A percentile compares a stretch with the other conserved stretches of the same genome.
Conservation (phyloP, 768 basidiomycete genomes). For the Tulasnella sp. region DNA sequence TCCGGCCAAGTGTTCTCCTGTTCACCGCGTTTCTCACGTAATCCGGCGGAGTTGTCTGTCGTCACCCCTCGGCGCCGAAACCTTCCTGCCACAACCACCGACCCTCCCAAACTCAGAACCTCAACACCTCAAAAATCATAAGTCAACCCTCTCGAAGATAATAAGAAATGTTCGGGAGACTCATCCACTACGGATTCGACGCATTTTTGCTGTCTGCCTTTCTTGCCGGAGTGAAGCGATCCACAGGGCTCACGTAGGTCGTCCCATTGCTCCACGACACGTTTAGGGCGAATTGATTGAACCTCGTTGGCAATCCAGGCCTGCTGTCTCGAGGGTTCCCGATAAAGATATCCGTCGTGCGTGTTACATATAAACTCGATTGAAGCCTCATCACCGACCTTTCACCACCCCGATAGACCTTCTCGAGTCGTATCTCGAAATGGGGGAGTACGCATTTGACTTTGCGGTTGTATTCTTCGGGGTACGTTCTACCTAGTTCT, state of each 20-base stretch:
- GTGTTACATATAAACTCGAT: slow-evolving; percentile 24
- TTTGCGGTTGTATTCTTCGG: slow-evolving; percentile 76
- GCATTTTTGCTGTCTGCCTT: slow-evolving; percentile 69
- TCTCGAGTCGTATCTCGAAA: slow-evolving; percentile 65
- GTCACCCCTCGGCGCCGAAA: not conserved
- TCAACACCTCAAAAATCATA: not conserved
- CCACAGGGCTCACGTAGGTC: slow-evolving; percentile 76
- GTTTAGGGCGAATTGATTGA: not conserved
- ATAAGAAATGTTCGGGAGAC: slow-evolving; percentile 46
- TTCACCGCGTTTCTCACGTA: not conserved
- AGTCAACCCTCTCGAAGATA: not conserved
- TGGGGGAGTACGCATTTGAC: slow-evolving; percentile 78
- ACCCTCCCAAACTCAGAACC: not conserved
- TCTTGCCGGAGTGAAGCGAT: slow-evolving; percentile 72
- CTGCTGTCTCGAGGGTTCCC: slow-evolving; percentile 59
- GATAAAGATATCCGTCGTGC: slow-evolving; percentile 84
- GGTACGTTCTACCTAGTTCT: slow-evolving; percentile 34
- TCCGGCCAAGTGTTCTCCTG: not conserved
- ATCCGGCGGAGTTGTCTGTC: not conserved
- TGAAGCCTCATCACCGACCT: not conserved
- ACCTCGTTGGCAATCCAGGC: slow-evolving; percentile 33
- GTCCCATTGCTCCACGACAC: not conserved
- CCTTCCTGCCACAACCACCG: not conserved
- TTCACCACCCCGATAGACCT: slow-evolving; percentile 37
- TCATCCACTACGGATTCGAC: slow-evolving; percentile 65